These are phyloP conservation scores for Cryptosporidium canis DNA, from an alignment of 169 alveolate species.

Conservation along the genomic window DNA sequence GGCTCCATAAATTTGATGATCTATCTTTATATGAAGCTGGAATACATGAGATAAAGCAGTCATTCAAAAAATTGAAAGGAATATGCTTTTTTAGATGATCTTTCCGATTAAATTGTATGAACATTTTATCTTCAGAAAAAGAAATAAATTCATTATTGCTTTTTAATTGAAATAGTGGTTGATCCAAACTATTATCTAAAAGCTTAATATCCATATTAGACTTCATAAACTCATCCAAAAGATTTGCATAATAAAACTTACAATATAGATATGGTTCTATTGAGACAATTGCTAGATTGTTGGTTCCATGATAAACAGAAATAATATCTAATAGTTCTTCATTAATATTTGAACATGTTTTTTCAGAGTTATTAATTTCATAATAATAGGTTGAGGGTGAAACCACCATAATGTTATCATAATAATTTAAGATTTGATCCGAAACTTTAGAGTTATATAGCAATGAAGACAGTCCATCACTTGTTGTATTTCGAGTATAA, in stretches of 20 bases:
- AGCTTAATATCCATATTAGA: not conserved
- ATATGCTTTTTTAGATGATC: not conserved
- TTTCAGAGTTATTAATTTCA: not conserved
- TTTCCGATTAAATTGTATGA: not conserved
- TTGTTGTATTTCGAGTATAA: not conserved
- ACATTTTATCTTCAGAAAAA: not conserved
- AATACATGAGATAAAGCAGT: constrained; percentile 44
- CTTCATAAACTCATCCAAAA: not conserved
- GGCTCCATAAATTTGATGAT: constrained; percentile 42
- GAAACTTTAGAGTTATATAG: not conserved
- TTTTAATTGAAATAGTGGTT: not conserved
- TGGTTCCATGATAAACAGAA: not conserved
- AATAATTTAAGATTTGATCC: constrained; percentile 7
- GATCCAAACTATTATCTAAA: not conserved
- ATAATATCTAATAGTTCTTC: not conserved
- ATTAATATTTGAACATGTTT: not conserved
- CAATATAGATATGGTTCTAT: constrained; percentile 28
- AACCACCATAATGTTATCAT: constrained; percentile 18
- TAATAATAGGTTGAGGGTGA: not conserved
- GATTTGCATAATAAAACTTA: constrained; percentile 15
- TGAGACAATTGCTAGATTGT: not conserved
- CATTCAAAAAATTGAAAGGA: constrained; percentile 13
- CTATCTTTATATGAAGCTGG: constrained; percentile 18
- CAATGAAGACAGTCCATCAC: not conserved
- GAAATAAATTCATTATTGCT: not conserved